Conservation (phyloP, 306 rosid species). For the Phaseolus lunatus region DNA sequence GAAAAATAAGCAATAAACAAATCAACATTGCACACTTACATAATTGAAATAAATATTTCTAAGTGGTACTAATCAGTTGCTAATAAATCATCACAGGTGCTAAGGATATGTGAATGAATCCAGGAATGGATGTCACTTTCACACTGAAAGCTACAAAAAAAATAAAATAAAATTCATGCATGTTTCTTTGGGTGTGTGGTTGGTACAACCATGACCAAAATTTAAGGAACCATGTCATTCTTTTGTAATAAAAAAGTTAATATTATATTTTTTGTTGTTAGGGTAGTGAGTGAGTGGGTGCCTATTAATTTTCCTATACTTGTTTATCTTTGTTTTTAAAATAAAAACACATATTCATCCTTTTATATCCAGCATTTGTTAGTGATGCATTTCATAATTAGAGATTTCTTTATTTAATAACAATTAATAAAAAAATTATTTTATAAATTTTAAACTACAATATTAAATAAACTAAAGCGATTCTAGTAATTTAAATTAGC, state of each 20-base stretch:
- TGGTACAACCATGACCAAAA: conserved; percentile 41
- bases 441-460: no score
- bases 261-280: no score
- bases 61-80: not conserved
- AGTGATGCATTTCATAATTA: no score
- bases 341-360: no score
- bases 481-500: no score
- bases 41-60: conserved; percentile 6
- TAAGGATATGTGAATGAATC: not conserved
- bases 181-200: not conserved
- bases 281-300: no score
- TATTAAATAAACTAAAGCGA: no score
- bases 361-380: no score
- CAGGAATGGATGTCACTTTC: conserved; percentile 40
- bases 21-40: not conserved
- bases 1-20: not conserved
- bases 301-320: no score
- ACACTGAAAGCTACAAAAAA: conserved; percentile 23
- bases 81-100: conserved; percentile 13
- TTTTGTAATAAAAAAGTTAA: not conserved
- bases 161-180: not conserved
- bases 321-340: no score
- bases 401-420: no score
- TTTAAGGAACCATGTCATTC: conserved; percentile 18
- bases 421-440: no score